A percentile compares a stretch with the other conserved stretches of the same genome.
Conservation (phyloP, 2,329 filamentous ascomycete species). For the Hypocrella siamensis region DNA sequence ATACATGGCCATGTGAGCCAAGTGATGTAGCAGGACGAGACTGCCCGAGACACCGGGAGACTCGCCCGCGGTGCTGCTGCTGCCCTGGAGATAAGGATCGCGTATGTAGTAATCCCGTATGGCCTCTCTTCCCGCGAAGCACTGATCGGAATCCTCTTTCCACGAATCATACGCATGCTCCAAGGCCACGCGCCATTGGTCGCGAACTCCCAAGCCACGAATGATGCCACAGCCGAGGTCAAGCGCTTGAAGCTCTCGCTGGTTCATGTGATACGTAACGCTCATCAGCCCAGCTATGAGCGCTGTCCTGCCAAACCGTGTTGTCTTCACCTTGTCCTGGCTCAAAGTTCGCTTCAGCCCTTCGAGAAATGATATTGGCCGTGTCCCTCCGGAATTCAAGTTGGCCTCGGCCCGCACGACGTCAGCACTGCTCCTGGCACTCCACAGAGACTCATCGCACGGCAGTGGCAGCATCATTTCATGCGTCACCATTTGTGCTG, state of each 20-base stretch:
- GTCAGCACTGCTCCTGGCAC: constrained; percentile 73
- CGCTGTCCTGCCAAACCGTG: constrained; percentile 83
- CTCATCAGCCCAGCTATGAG: constrained; percentile 84
- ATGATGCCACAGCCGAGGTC: too few species aligned
- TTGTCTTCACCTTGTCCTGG: constrained; percentile 73
- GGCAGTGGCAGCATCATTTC: constrained; percentile 85
- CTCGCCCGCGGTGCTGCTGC: too few species aligned
- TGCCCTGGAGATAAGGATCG: too few species aligned
- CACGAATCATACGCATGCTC: constrained; percentile 80
- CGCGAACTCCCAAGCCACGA: constrained; percentile 34
- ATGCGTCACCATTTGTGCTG: constrained; percentile 90
- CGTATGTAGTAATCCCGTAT: too few species aligned
- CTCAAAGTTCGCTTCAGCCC: constrained; percentile 81
- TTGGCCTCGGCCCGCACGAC: constrained; percentile 72
- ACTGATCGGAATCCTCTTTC: constrained; percentile 82
- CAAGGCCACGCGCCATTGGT: constrained; percentile 65
- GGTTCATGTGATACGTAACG: constrained; percentile 95
- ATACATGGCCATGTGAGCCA: constrained; percentile 96
- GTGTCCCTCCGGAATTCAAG: constrained; percentile 65
- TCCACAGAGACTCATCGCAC: constrained; percentile 88
- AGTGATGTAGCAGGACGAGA: constrained; percentile 74
- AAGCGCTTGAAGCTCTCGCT: constrained; percentile 74
- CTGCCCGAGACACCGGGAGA: constrained; percentile 62
- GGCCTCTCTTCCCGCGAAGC: constrained; percentile 27
- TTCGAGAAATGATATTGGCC: constrained; percentile 76